Conservation (phyloP, 306 rosid genomes). For the Medicago truncatula region MtrunA17r5.0-ANR NC_053045.1:28280001-28280500, state of each 20-base stretch:
- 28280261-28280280: conserved; percentile 34
- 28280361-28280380: neutral
- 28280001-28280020: conserved; percentile 46
- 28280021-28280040: conserved; percentile 31
- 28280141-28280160: conserved; percentile 7
- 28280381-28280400: neutral
- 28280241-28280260: conserved; percentile 10
- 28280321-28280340: neutral
- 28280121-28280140: conserved; percentile 40
- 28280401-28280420: neutral
- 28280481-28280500: too few species aligned
- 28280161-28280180: conserved; percentile 2
- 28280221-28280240: neutral
- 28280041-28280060: conserved; percentile 3
- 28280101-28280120: conserved; percentile 64
- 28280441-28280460: too few species aligned
- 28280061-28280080: conserved; percentile 16
- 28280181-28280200: conserved; percentile 6
- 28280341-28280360: neutral
- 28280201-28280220: neutral
- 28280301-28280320: neutral
- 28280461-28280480: too few species aligned
- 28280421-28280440: too few species aligned
- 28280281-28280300: conserved; percentile 20
- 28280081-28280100: conserved; percentile 44